Evolutionary conservation across 2,329 filamentous ascomycete species (phyloP).

Genomic region (Leptographium lundbergii): DNA sequence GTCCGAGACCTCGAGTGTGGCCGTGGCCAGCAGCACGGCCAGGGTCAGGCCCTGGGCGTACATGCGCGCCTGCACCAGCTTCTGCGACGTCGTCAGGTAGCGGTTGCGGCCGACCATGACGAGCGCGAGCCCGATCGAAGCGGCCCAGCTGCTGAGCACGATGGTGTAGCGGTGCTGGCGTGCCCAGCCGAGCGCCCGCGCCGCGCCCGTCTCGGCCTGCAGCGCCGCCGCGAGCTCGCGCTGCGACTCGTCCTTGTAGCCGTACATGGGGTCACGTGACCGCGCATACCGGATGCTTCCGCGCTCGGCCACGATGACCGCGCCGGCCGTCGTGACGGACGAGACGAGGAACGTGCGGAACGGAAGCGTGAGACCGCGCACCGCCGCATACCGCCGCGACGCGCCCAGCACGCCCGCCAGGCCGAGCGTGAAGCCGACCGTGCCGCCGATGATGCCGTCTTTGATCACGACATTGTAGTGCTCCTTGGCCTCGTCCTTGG

Average conservation of each 20-base stretch:
- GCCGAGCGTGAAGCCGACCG: constrained; percentile 55
- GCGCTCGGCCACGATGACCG: constrained; percentile 82
- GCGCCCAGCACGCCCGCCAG: constrained; percentile 54
- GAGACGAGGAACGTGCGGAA: constrained; percentile 86
- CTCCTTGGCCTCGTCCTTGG: constrained; percentile 77
- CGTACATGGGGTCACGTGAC: constrained; percentile 51
- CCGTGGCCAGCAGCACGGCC: constrained; percentile 68
- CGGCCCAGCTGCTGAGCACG: constrained; percentile 71
- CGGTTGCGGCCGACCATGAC: constrained; percentile 65
- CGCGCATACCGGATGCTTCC: constrained; percentile 51
- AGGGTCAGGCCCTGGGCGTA: constrained; percentile 86
- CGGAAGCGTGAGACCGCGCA: constrained; percentile 72
- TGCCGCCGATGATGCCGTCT: constrained; percentile 64
- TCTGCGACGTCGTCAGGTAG: constrained; percentile 64
- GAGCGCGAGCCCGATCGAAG: constrained; percentile 63
- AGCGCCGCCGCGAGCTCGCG: constrained; percentile 41
- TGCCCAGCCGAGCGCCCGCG: constrained; percentile 61
- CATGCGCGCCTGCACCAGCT: constrained; percentile 86
- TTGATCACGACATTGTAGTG: constrained; percentile 75
- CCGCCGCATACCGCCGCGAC: constrained; percentile 58
- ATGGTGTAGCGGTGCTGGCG: constrained; percentile 75
- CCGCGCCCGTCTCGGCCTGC: constrained; percentile 39
- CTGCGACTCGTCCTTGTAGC: constrained; percentile 52
- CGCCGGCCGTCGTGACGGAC: constrained; percentile 68
- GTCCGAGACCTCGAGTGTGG: constrained; percentile 70